These are phyloP conservation scores for Cercospora citrullina DNA, from an alignment of 2,329 filamentous ascomycete genomes.

Conservation along the genomic window DNA sequence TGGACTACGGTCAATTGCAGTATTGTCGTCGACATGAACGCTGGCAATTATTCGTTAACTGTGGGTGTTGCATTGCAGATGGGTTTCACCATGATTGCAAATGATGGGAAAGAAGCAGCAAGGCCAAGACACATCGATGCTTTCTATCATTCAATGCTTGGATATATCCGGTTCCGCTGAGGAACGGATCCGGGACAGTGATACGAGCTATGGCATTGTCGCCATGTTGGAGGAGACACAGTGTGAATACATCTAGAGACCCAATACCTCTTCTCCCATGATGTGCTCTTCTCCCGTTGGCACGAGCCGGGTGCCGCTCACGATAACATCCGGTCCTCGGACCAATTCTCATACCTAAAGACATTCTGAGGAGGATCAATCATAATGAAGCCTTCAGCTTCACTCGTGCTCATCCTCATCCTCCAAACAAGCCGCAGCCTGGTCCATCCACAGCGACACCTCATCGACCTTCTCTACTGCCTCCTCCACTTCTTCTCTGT, in stretches of 20 bases:
- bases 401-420: neutral
- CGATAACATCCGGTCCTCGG: no score
- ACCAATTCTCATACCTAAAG: no score
- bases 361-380: no score
- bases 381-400: no score
- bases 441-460: constrained; percentile 11
- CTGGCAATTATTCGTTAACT: neutral
- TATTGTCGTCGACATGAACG: neutral
- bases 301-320: no score
- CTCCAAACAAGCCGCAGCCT: neutral
- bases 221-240: no score
- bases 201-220: neutral
- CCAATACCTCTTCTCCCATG: no score
- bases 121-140: no score
- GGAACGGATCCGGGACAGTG: neutral
- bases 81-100: neutral
- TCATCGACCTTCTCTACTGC: constrained; percentile 4
- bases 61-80: neutral
- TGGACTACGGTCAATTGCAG: neutral
- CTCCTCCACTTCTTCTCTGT: neutral
- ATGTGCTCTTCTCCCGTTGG: no score
- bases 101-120: neutral
- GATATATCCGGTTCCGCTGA: neutral
- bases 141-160: neutral
- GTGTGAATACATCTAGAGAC: no score